phyloP scores from a whole-genome alignment of 306 rosid species.

The Fragaria ananassa region DNA sequence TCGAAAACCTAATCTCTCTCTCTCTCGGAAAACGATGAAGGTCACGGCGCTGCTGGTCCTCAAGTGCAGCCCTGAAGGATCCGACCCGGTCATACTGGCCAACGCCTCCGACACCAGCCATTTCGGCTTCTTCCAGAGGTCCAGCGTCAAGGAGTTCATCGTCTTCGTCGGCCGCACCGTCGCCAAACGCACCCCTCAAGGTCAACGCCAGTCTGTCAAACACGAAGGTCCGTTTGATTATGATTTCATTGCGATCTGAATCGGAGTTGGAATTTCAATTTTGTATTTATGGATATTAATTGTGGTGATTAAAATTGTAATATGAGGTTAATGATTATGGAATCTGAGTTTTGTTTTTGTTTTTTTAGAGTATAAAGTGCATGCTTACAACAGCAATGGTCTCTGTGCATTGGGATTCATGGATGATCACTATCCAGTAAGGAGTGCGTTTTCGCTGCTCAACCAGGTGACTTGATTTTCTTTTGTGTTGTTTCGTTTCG shows the following conservation, averaged over 20 bases:
- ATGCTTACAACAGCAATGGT: conserved; percentile 84
- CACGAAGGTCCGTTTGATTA: conserved; percentile 65
- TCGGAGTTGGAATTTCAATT: fast-evolving
- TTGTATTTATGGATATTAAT: neutral
- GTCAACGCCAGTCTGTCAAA: conserved; percentile 92
- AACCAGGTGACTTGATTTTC: conserved; percentile 52
- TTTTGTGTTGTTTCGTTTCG: neutral
- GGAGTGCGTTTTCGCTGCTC: conserved; percentile 91
- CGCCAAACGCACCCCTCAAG: conserved; percentile 80
- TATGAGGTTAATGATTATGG: neutral
- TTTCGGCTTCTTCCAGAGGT: conserved; percentile 87
- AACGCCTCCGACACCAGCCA: conserved; percentile 72
- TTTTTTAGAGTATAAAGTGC: conserved; percentile 79
- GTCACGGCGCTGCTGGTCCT: conserved; percentile 83
- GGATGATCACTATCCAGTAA: conserved; percentile 97
- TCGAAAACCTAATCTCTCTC: too few species aligned
- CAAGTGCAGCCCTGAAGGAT: conserved; percentile 79
- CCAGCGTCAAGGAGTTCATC: conserved; percentile 87
- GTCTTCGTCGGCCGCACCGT: conserved; percentile 94
- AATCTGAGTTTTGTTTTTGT: neutral
- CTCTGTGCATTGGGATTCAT: conserved; percentile 93
- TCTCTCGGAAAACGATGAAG: conserved; percentile 52
- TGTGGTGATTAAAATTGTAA: neutral
- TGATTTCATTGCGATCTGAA: neutral
- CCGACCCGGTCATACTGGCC: conserved; percentile 73